A percentile compares a stretch with the other conserved stretches of the same genome.
Conservation (phyloP, 306 rosid genomes). For the Fragaria iinumae region DNA sequence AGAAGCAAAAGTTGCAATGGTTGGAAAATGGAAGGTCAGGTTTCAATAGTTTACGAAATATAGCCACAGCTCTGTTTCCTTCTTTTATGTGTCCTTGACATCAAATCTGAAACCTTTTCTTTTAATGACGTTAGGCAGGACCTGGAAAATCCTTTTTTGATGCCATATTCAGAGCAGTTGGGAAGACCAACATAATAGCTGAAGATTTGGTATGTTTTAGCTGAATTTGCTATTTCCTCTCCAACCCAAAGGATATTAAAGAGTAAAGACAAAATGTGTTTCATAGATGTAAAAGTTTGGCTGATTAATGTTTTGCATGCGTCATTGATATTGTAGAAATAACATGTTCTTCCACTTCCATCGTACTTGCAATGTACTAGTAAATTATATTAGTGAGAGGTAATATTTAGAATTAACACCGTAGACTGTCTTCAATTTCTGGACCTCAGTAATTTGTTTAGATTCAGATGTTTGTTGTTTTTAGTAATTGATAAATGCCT, state of each 20-base stretch:
- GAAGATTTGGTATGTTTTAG: slow-evolving; percentile 83
- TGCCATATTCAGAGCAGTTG: slow-evolving; percentile 68
- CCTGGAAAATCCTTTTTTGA: slow-evolving; percentile 83
- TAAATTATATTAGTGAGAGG: not conserved
- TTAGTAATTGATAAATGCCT: not conserved
- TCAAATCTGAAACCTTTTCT: slow-evolving; percentile 19
- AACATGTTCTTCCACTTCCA: not conserved
- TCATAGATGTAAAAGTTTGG: not conserved
- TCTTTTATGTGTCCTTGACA: slow-evolving; percentile 23
- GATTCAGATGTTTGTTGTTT: not conserved
- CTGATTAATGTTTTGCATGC: not conserved
- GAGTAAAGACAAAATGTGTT: not conserved
- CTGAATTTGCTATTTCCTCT: not conserved
- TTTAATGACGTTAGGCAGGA: slow-evolving; percentile 69
- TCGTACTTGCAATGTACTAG: not conserved
- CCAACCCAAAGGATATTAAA: not conserved
- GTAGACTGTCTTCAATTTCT: not conserved
- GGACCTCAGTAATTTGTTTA: slow-evolving; percentile 2
- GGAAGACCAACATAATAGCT: slow-evolving; percentile 74
- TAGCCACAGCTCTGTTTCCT: slow-evolving; percentile 17
- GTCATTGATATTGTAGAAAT: not conserved
- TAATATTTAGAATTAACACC: not conserved
- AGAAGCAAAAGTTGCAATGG: slow-evolving; percentile 88
- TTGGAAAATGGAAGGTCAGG: slow-evolving; percentile 91
- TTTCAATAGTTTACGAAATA: slow-evolving; percentile 23